Conservation (phyloP, 116 monocot species). For the Dioscorea cayenensis region DNA sequence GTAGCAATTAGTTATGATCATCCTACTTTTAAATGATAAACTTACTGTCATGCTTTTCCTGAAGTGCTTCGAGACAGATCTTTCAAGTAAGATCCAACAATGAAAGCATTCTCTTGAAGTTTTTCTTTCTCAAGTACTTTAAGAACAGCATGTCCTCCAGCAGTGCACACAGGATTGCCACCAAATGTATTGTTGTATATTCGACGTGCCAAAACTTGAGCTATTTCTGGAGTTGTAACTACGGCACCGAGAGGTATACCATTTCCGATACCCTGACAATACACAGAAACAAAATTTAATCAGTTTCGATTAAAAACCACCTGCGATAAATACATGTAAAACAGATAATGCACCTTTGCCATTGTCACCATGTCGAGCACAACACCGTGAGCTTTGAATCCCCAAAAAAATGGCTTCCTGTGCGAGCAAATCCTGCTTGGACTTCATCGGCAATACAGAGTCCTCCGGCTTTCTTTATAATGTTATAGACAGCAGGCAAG, state of each 20-base stretch:
- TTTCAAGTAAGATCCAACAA: slow-evolving; percentile 78
- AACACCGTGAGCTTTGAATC: slow-evolving; percentile 81
- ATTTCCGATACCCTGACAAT: slow-evolving; percentile 83
- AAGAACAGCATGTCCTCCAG: slow-evolving; percentile 84
- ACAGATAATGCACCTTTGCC: slow-evolving; percentile 59
- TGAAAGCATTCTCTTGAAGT: slow-evolving; percentile 74
- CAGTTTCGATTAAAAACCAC: neutral
- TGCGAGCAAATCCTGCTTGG: slow-evolving; percentile 85
- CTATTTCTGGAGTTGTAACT: slow-evolving; percentile 85
- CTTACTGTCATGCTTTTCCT: slow-evolving; percentile 85
- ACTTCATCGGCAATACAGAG: slow-evolving; percentile 96
- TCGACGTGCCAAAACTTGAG: slow-evolving; percentile 65
- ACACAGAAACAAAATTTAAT: neutral
- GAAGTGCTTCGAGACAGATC: slow-evolving; percentile 50
- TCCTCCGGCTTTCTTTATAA: slow-evolving; percentile 72
- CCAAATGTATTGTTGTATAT: slow-evolving; percentile 96
- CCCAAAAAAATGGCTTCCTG: slow-evolving; percentile 94
- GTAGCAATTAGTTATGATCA: neutral
- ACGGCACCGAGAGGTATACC: slow-evolving; percentile 92
- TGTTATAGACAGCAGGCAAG: slow-evolving; percentile 60
- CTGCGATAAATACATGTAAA: neutral
- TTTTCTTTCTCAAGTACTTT: slow-evolving; percentile 79
- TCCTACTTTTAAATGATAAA: neutral
- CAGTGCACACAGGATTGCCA: slow-evolving; percentile 87
- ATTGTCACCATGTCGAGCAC: slow-evolving; percentile 90